A percentile compares a stretch with the other conserved stretches of the same genome.
These are phyloP conservation scores for Scorias spongiosa DNA, from an alignment of 2,329 filamentous ascomycete genomes.

Conservation along the genomic window DNA sequence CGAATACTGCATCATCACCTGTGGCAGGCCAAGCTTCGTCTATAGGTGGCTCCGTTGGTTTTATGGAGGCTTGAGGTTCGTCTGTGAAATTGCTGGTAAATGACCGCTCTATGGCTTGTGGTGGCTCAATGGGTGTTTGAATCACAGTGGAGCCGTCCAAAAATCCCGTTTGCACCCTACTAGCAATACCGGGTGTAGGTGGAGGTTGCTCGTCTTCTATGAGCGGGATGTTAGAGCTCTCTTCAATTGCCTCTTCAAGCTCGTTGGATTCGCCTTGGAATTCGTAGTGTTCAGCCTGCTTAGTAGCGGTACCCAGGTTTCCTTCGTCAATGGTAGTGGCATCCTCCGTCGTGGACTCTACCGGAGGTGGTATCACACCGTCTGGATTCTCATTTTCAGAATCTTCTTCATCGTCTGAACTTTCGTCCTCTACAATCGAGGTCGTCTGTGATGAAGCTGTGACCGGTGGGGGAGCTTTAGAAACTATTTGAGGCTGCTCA, in stretches of 20 bases:
- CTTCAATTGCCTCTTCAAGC: slow-evolving; percentile 30
- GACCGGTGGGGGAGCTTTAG: too few species aligned
- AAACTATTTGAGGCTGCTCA: neutral
- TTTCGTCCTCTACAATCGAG: neutral
- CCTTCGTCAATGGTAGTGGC: slow-evolving; percentile 3
- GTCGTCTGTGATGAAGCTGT: too few species aligned
- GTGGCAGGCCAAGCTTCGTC: slow-evolving; percentile 14
- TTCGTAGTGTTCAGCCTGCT: slow-evolving; percentile 26
- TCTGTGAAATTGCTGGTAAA: slow-evolving; percentile 21
- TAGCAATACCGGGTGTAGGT: slow-evolving; percentile 13
- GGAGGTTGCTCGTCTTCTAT: slow-evolving; percentile 23
- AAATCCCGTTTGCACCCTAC: slow-evolving; percentile 3
- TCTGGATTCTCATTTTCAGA: slow-evolving; percentile 22
- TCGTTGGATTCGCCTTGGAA: slow-evolving; percentile 31
- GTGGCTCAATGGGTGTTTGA: neutral
- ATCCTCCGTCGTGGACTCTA: slow-evolving; percentile 24
- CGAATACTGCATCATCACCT: slow-evolving; percentile 19
- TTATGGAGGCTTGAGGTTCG: slow-evolving; percentile 3
- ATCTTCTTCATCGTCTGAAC: neutral
- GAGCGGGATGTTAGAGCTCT: slow-evolving; percentile 26
- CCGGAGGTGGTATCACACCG: slow-evolving; percentile 20
- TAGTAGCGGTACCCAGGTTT: slow-evolving; percentile 10
- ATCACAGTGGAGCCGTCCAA: neutral
- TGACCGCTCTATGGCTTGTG: slow-evolving; percentile 9
- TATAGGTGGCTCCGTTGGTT: slow-evolving; percentile 1